phyloP scores from a whole-genome alignment of 1,284 basidiomycete genomes.

The Meira nashicola region DNA sequence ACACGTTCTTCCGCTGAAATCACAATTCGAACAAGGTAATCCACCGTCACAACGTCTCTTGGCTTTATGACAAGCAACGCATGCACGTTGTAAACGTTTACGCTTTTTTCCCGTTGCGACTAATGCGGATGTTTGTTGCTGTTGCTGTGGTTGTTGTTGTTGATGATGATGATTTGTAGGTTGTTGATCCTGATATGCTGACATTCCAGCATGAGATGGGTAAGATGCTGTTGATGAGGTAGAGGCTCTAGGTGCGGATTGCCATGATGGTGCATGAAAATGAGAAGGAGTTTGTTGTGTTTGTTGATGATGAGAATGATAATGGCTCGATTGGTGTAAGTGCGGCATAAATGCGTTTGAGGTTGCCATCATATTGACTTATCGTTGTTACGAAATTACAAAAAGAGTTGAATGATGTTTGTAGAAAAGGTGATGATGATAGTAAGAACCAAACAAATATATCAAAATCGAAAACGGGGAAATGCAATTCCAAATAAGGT shows the following conservation, averaged over 20 bases:
- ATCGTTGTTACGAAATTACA: background rate
- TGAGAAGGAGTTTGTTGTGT: background rate
- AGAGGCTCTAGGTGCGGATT: background rate
- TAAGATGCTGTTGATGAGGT: background rate
- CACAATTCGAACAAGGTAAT: slow-evolving; percentile 58
- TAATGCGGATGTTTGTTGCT: slow-evolving; percentile 17
- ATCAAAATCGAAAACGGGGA: too few relatives aligned
- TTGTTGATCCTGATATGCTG: background rate
- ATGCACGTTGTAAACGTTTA: slow-evolving; percentile 45
- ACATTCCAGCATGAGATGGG: background rate
- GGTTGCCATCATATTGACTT: too few relatives aligned
- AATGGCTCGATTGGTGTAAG: background rate
- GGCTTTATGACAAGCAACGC: slow-evolving; percentile 53
- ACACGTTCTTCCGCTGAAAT: slow-evolving; percentile 56
- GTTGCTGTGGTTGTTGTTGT: background rate
- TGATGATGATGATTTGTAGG: background rate
- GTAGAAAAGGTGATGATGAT: background rate
- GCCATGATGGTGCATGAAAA: background rate
- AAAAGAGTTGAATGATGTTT: background rate
- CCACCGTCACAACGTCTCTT: slow-evolving; percentile 58
- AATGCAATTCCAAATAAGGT: too few relatives aligned
- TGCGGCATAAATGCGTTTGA: background rate
- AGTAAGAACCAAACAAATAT: too few relatives aligned
- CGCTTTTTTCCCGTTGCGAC: slow-evolving; percentile 42
- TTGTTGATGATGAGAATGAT: background rate